Conservation (phyloP, 805 yeast species). For the Hanseniaspora jakobsenii region DNA sequence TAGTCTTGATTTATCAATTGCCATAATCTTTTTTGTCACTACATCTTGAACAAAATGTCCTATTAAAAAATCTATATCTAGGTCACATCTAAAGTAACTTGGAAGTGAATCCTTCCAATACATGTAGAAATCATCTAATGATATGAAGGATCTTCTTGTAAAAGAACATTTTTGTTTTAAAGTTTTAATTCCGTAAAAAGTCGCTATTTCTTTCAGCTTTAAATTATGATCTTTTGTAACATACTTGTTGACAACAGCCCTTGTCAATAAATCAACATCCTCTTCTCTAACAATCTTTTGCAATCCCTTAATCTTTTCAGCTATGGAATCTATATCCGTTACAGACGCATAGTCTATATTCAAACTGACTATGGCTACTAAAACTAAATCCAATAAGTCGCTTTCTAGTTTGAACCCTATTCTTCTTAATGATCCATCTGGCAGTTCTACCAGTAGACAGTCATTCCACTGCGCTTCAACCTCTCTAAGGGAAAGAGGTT, state of each 20-base stretch:
- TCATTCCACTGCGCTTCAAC: conserved; percentile 54
- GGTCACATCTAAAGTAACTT: conserved; percentile 45
- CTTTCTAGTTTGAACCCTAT: not conserved
- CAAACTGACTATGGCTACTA: conserved; percentile 2
- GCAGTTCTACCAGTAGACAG: conserved; percentile 37
- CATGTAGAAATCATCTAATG: conserved; percentile 45
- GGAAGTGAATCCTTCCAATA: conserved; percentile 56
- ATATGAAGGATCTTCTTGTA: conserved; percentile 19
- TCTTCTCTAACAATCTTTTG: not conserved
- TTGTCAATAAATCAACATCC: not conserved
- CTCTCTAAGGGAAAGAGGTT: conserved; percentile 46
- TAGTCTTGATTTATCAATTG: conserved; percentile 39
- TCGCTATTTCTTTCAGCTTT: conserved; percentile 33
- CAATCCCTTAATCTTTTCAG: not conserved
- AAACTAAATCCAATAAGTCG: conserved; percentile 3
- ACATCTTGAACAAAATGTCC: conserved; percentile 46
- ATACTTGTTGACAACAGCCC: not conserved
- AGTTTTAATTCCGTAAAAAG: conserved; percentile 53
- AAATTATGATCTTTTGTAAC: conserved; percentile 20
- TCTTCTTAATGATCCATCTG: conserved; percentile 18
- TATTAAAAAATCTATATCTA: conserved; percentile 40
- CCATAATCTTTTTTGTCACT: conserved; percentile 35
- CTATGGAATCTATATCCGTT: not conserved
- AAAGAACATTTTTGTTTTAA: conserved; percentile 32
- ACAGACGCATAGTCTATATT: conserved; percentile 2